Conservation (phyloP, 768 basidiomycete species). For the Leccinum ochraceum region DNA sequence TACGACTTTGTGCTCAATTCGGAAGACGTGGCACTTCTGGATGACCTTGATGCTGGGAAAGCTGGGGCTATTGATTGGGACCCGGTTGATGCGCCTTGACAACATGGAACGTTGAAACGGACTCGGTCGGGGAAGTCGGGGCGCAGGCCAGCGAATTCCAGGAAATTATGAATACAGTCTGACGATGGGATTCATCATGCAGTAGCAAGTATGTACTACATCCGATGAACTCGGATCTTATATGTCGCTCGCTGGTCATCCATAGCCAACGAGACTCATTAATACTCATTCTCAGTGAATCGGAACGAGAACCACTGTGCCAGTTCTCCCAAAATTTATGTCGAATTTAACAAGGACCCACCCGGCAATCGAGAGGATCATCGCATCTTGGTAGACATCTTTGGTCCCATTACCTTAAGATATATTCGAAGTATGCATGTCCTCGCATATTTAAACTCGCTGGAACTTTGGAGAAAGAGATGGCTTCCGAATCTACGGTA, state of each 20-base stretch:
- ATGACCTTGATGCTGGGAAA: constrained; percentile 71
- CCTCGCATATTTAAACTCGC: background rate
- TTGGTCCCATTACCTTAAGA: background rate
- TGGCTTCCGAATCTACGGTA: background rate
- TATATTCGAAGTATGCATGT: background rate
- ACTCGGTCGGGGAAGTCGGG: constrained; percentile 3
- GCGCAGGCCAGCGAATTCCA: background rate
- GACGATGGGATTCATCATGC: background rate
- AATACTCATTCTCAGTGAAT: too few species aligned
- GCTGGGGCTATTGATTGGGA: constrained; percentile 84
- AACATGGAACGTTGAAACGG: constrained; percentile 2
- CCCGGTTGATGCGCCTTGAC: constrained; percentile 55
- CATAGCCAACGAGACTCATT: background rate
- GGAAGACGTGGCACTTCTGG: constrained; percentile 66
- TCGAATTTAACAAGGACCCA: background rate
- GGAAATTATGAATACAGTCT: background rate
- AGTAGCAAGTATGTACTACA: background rate
- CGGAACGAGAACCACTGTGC: too few species aligned
- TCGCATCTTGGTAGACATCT: background rate
- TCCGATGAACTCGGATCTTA: background rate
- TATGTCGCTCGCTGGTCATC: background rate
- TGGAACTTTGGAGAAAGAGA: background rate
- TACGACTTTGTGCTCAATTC: constrained; percentile 71
- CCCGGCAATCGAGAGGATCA: background rate
- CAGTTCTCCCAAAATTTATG: too few species aligned